Conservation (phyloP, 1,139 yeast genomes). For the Trichomonascaceae sp. region DNA sequence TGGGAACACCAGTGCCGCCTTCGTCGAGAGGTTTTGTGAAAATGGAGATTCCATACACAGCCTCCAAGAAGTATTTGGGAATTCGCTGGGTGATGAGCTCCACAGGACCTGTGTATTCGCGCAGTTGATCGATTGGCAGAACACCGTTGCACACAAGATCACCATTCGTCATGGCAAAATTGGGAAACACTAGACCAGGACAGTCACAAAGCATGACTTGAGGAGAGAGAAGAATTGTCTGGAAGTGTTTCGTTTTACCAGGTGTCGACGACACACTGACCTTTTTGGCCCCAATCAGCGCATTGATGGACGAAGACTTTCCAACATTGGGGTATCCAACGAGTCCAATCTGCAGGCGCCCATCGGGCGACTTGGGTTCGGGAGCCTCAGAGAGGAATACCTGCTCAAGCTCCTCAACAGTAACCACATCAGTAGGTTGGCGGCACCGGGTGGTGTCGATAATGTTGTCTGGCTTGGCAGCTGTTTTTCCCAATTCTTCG, state of each 20-base stretch:
- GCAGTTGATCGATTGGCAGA: constrained; percentile 88
- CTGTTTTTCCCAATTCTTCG: constrained; percentile 9
- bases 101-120: constrained; percentile 89
- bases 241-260: constrained; percentile 98
- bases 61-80: constrained; percentile 81
- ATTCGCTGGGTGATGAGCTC: constrained; percentile 77
- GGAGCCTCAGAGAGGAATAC: constrained; percentile 77
- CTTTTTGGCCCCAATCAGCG: constrained; percentile 88
- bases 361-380: constrained; percentile 21
- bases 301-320: constrained; percentile 91
- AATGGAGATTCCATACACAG: constrained; percentile 85
- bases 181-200: constrained; percentile 98
- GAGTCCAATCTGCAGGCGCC: constrained; percentile 71
- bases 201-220: constrained; percentile 89
- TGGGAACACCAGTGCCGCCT: constrained; percentile 82
- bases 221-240: constrained; percentile 78
- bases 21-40: constrained; percentile 62
- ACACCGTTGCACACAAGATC: constrained; percentile 98
- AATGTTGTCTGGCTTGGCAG: constrained; percentile 13
- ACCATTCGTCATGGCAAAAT: constrained; percentile 92
- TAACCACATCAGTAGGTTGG: constrained; percentile 54
- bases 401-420: constrained; percentile 73
- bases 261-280: constrained; percentile 98
- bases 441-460: constrained; percentile 17
- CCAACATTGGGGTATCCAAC: constrained; percentile 93